Percentiles rank a stretch among this genome's conserved stretches.
Evolutionary conservation across 2,329 filamentous ascomycete species (phyloP).

Genomic region (Xylaria hypoxylon): DNA sequence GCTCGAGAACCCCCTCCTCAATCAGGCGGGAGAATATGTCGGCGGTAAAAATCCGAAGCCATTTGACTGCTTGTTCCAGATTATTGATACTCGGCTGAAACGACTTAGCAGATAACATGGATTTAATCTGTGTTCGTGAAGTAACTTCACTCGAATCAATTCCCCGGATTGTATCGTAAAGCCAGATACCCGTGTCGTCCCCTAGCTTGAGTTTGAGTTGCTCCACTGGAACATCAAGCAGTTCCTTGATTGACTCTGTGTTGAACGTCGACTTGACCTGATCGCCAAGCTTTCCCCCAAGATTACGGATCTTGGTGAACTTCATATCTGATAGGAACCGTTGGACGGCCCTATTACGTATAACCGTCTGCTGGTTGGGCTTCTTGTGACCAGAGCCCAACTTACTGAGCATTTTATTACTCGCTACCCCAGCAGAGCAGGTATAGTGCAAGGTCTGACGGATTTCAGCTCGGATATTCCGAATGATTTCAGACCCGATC

Average conservation of each 20-base stretch:
- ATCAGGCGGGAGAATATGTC: constrained; percentile 92
- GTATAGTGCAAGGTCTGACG: constrained; percentile 82
- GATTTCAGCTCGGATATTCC: constrained; percentile 76
- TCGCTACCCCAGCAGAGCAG: constrained; percentile 88
- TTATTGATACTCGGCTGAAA: constrained; percentile 87
- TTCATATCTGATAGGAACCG: constrained; percentile 87
- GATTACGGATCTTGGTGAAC: constrained; percentile 92
- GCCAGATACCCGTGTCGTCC: constrained; percentile 86
- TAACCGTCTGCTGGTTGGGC: constrained; percentile 93
- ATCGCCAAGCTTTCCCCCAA: constrained; percentile 95
- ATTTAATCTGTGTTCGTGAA: constrained; percentile 91
- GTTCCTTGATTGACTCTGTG: constrained; percentile 81
- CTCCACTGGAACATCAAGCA: constrained; percentile 78
- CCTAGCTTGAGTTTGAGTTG: constrained; percentile 82
- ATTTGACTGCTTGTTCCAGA: constrained; percentile 81
- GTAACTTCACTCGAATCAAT: constrained; percentile 91
- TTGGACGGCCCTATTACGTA: constrained; percentile 83
- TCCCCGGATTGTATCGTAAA: constrained; percentile 86
- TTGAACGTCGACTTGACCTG: constrained; percentile 84
- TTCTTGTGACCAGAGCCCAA: constrained; percentile 92
- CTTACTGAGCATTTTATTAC: constrained; percentile 96
- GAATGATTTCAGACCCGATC: constrained; percentile 89
- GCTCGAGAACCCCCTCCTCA: constrained; percentile 89
- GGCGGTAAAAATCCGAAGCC: constrained; percentile 90
- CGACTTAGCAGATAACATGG: constrained; percentile 96